Evolutionary conservation across 176 grass and related monocot species (phyloP), one percentile per base, ranked within the genome.

Genomic region (Avena atlantica): DNA sequence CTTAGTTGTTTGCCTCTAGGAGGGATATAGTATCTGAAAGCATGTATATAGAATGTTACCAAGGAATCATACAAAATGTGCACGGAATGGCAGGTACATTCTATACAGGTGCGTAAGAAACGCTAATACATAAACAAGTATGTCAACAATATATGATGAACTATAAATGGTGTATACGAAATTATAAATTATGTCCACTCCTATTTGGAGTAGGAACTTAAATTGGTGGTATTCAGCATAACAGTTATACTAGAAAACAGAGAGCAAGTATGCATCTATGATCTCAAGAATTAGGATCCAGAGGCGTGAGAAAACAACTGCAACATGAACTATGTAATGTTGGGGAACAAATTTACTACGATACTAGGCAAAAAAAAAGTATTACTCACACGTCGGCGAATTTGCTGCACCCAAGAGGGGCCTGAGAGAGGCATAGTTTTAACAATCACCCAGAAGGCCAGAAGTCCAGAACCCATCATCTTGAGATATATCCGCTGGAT

Each of bases 371-470:
- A 13, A 21, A 75, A 83, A 75, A 81, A 20, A 80, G 15, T 68
- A 23, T 74, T 51, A 81, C 86, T 77, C 73, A 93, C 89, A 94
- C 92, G 65, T 97, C 95, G 42, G 81, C 88, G 83, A 97, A 94
- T 50, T 44, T 91, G 57, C 73, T 92, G 50, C 86, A 97, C 47
- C 88, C 90, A 74, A 49, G 76, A 47, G 94, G 92, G 17, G 92
- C 16, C 70, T 85, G 86, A 9, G 84, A 49, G 16, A 97, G 94
- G 47, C 87, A 61, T 63, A 80, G 94, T 70, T 87, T 92, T 42
- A 42, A 6, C 40, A 42, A 42, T 42, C 40, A 42, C 40, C 5
- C 40, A 42, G 40, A 42, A 42, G 40, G 40, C 40, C 40, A 42
- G 40, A 42, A 42, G 40, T 42, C 40, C 40, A 42, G 40, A 42